These are phyloP conservation scores for Lobosporangium transversale DNA, from an alignment of 192 early-diverging fungal genomes.

Conservation along the genomic window DNA sequence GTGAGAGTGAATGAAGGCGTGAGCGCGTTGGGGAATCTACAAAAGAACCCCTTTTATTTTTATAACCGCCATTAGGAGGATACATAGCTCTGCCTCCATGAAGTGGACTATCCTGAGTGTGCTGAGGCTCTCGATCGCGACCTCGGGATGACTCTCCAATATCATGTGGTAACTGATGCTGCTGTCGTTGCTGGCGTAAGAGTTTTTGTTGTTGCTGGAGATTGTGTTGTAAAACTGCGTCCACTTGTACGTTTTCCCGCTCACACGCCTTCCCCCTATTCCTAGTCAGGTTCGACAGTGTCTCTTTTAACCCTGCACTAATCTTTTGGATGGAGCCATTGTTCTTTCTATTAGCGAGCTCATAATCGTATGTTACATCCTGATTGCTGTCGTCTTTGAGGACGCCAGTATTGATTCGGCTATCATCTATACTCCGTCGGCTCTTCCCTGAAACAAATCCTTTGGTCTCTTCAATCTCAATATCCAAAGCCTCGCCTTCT, in stretches of 20 bases:
- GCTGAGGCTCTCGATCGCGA: constrained; percentile 3
- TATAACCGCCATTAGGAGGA: background rate
- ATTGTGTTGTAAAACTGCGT: constrained; percentile 27
- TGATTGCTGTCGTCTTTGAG: background rate
- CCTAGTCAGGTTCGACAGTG: constrained; percentile 12
- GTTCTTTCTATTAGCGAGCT: background rate
- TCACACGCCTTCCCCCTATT: constrained; percentile 12
- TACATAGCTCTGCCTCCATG: too few species aligned
- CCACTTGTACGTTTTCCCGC: background rate
- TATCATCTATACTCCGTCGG: constrained; percentile 28
- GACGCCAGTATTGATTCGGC: too few species aligned
- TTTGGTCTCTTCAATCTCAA: constrained; percentile 37
- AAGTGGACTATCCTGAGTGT: constrained; percentile 6
- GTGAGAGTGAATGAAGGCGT: constrained; percentile 31
- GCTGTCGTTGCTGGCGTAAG: background rate
- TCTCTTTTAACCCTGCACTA: constrained; percentile 26
- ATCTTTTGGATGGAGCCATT: constrained; percentile 10
- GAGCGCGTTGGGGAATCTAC: constrained; percentile 10
- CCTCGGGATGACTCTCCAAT: background rate
- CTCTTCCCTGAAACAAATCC: constrained; percentile 44
- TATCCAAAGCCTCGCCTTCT: constrained; percentile 26
- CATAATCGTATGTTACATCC: background rate
- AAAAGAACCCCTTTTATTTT: background rate
- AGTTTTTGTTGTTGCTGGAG: constrained; percentile 8
- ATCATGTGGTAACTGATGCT: background rate